A percentile compares a stretch with the other conserved stretches of the same genome.
Evolutionary conservation across 176 grass and related monocot genomes (phyloP).

Genomic region (Olyra latifolia): DNA sequence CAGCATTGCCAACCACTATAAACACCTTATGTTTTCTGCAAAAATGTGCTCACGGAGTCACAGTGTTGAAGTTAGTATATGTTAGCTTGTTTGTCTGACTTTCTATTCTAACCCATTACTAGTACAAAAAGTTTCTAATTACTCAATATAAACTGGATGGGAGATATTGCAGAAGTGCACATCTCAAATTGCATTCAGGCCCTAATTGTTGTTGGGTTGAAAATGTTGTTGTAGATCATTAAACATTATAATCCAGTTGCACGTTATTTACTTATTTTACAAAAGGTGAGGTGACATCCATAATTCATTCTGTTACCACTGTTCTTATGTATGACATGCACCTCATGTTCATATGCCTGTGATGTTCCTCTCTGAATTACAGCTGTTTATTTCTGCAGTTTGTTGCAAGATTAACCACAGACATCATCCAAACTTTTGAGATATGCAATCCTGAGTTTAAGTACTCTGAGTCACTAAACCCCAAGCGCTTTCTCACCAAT

Average conservation of each 20-base stretch:
- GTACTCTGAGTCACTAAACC: constrained; percentile 80
- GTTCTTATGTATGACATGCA: constrained; percentile 27
- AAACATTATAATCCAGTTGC: not conserved
- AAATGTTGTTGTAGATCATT: constrained; percentile 1
- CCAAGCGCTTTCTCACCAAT: constrained; percentile 83
- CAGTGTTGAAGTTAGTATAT: not conserved
- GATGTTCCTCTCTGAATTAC: constrained; percentile 35
- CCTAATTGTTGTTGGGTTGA: not conserved
- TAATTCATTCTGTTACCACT: constrained; percentile 10
- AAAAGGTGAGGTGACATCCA: not conserved
- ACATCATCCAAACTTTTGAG: constrained; percentile 72
- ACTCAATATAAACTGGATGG: not conserved
- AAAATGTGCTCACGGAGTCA: not conserved
- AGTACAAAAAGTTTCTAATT: constrained; percentile 5
- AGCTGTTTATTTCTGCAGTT: constrained; percentile 56
- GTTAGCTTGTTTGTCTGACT: constrained; percentile 4
- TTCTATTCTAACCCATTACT: constrained; percentile 7
- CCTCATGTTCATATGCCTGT: constrained; percentile 14
- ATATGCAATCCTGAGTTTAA: constrained; percentile 79
- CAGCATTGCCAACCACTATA: constrained; percentile 5
- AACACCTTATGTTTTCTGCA: not conserved
- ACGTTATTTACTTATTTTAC: not conserved
- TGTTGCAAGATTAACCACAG: constrained; percentile 76
- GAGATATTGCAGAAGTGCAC: constrained; percentile 1
- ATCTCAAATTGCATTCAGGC: constrained; percentile 19